Evolutionary conservation across 2,329 filamentous ascomycete genomes (phyloP).

Genomic region (Aureobasidium subglaciale): DNA sequence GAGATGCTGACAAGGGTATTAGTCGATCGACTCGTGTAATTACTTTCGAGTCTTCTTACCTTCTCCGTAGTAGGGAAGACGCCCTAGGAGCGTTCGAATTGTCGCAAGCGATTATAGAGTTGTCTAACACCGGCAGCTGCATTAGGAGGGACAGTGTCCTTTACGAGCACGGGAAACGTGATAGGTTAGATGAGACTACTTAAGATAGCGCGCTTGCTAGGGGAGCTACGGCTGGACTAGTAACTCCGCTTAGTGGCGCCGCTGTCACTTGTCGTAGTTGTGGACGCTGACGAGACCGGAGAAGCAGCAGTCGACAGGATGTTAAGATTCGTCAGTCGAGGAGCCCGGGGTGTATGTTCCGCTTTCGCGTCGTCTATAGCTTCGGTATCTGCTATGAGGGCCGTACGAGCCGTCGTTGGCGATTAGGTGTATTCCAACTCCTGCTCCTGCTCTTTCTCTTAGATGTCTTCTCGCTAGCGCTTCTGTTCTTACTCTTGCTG

Average conservation of each 20-base stretch:
- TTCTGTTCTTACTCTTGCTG: constrained; percentile 11
- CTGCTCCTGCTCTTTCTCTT: constrained; percentile 12
- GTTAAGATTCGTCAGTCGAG: constrained; percentile 12
- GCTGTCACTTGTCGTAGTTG: constrained; percentile 14
- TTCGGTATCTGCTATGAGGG: constrained; percentile 5
- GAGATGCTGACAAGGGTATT: constrained; percentile 7
- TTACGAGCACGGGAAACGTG: constrained; percentile 11
- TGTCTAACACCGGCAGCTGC: constrained; percentile 11
- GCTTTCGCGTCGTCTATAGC: constrained; percentile 9
- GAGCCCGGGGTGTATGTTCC: constrained; percentile 10
- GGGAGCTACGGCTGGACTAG: constrained; percentile 11
- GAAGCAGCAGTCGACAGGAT: constrained; percentile 13
- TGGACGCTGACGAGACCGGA: constrained; percentile 12
- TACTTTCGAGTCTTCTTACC: constrained; percentile 4
- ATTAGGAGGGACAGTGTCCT: constrained; percentile 7
- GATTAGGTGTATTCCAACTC: constrained; percentile 1
- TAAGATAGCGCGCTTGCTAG: constrained; percentile 12
- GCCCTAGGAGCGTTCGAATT: constrained; percentile 13
- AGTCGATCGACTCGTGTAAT: constrained; percentile 3
- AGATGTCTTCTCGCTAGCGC: constrained; percentile 6
- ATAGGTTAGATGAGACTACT: constrained; percentile 10
- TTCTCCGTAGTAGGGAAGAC: constrained; percentile 10
- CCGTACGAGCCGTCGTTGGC: background rate
- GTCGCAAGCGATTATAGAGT: constrained; percentile 12
- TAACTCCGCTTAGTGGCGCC: constrained; percentile 12